A percentile compares a stretch with the other conserved stretches of the same genome.
These are phyloP conservation scores for Metschnikowia dekortorum DNA, from an alignment of 805 yeast genomes.

Conservation along the genomic window DNA sequence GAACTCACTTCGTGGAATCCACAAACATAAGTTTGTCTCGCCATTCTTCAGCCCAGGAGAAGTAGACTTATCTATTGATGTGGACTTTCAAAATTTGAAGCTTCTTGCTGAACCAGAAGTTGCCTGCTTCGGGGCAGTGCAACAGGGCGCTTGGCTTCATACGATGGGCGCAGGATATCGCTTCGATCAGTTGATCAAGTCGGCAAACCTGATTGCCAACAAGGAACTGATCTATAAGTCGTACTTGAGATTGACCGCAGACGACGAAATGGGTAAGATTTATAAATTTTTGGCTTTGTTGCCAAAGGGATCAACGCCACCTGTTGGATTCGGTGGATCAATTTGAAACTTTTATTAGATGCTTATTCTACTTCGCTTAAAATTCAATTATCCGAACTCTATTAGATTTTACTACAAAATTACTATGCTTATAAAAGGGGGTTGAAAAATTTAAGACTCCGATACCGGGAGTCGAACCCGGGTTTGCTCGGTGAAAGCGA, in stretches of 20 bases:
- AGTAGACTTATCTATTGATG: constrained; percentile 80
- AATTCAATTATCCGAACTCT: no score
- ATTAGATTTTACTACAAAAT: no score
- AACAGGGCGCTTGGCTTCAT: constrained; percentile 78
- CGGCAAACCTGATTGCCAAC: constrained; percentile 35
- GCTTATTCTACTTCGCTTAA: no score
- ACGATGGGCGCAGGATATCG: constrained; percentile 71
- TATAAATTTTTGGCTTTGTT: constrained; percentile 68
- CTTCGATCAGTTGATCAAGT: constrained; percentile 52
- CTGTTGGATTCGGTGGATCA: constrained; percentile 50
- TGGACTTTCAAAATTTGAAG: constrained; percentile 63
- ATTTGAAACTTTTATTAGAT: not conserved
- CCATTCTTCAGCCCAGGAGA: constrained; percentile 76
- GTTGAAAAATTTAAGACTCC: constrained; percentile 36
- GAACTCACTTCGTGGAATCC: constrained; percentile 71
- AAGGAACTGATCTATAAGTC: constrained; percentile 52
- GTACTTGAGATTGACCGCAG: constrained; percentile 60
- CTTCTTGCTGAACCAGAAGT: constrained; percentile 16
- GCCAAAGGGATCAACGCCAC: constrained; percentile 40
- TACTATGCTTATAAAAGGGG: not conserved
- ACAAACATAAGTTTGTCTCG: constrained; percentile 64
- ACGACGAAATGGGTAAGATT: constrained; percentile 68
- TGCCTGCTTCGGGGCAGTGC: constrained; percentile 52
- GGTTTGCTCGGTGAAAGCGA: constrained; percentile 81
- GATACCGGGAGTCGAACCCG: constrained; percentile 88